phyloP scores from a whole-genome alignment of 495 filamentous ascomycete species.

The Staphylotrichum longicolle region DNA sequence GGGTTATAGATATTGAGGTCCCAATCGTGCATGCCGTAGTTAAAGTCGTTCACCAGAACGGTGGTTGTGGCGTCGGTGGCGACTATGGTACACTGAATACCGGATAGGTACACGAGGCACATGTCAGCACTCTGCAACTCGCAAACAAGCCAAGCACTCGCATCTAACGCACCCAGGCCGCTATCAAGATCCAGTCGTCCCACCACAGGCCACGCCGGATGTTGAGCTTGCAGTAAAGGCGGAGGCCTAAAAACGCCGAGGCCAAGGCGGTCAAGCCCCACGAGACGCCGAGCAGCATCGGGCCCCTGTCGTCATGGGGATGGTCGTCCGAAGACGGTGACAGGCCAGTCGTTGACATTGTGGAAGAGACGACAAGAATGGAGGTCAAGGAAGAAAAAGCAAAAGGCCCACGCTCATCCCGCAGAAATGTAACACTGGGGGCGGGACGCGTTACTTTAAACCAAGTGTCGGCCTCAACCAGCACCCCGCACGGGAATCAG shows the following conservation, averaged over 20 bases:
- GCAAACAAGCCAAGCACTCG: too few relatives aligned
- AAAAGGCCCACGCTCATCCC: too few relatives aligned
- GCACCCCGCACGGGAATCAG: too few relatives aligned
- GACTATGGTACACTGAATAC: background rate
- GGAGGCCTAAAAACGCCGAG: background rate
- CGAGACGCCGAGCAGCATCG: background rate
- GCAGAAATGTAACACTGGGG: too few relatives aligned
- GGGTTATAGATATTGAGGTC: background rate
- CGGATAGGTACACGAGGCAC: too few relatives aligned
- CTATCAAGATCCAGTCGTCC: conserved; percentile 12
- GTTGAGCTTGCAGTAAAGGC: background rate
- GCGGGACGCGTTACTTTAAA: too few relatives aligned
- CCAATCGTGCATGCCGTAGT: background rate
- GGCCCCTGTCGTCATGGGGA: conserved; percentile 4
- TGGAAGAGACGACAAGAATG: too few relatives aligned
- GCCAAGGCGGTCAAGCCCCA: conserved; percentile 1
- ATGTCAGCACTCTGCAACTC: too few relatives aligned
- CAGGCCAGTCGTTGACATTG: too few relatives aligned
- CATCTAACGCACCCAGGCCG: background rate
- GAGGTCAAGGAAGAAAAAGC: too few relatives aligned
- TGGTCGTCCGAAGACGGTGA: too few relatives aligned
- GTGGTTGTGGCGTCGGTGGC: background rate
- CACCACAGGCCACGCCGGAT: background rate
- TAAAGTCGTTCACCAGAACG: background rate
- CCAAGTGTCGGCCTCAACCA: too few relatives aligned